Evolutionary conservation across 208 protist genomes (phyloP).

Genomic region (Crithidia acanthocephali): DNA sequence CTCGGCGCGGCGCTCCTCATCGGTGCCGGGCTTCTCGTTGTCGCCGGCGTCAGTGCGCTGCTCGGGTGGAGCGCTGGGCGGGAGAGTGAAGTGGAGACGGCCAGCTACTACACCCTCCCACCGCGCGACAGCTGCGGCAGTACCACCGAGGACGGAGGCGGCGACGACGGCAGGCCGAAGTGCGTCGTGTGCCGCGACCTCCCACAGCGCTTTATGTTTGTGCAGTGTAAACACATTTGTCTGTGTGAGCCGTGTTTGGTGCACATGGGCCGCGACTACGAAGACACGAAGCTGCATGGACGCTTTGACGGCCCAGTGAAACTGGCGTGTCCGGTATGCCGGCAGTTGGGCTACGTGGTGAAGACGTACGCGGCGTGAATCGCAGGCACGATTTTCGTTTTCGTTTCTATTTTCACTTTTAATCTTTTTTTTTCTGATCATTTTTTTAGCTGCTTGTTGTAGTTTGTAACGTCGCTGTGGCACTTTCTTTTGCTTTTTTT

Average conservation of each 20-base stretch:
- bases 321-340: constrained; percentile 31
- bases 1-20: background rate
- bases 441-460: background rate
- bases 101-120: constrained; percentile 8
- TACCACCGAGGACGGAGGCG: too few species aligned
- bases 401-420: too few species aligned
- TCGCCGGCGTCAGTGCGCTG: background rate
- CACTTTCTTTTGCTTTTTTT: too few species aligned
- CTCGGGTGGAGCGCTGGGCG: background rate
- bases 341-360: constrained; percentile 21
- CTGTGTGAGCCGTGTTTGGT: constrained; percentile 36
- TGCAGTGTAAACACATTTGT: constrained; percentile 33
- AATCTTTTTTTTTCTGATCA: constrained; percentile 16
- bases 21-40: background rate
- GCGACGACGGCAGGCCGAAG: background rate
- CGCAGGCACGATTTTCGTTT: background rate
- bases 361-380: constrained; percentile 13
- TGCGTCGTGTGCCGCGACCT: constrained; percentile 25
- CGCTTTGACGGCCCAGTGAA: constrained; percentile 16
- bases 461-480: too few species aligned
- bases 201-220: constrained; percentile 26
- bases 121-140: background rate
- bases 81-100: background rate
- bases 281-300: background rate
- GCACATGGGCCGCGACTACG: background rate